Base-by-base conservation (phyloP, 768 basidiomycete species). In the Lentinula detonsa region DNA sequence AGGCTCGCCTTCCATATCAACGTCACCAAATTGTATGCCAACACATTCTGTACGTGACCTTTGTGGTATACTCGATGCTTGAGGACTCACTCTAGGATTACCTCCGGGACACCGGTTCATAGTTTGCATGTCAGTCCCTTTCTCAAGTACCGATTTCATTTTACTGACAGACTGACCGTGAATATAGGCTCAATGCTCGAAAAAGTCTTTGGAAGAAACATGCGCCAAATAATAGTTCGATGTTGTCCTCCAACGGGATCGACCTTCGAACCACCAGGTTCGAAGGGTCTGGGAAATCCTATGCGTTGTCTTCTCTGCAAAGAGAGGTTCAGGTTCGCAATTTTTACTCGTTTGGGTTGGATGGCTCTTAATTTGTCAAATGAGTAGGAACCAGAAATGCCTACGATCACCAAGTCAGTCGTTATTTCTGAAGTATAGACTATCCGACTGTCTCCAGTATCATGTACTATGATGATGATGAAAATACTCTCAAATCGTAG, bases 1-100 rank as follows among this genome's bases (percentile, higher is more conserved):
- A 81, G 79, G 80, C 67, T 81, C 52, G 76, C 79, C 0, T 74
- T 81, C 61, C 79, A 81, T 61, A 71, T 80, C 61, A 79, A 79
- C 59, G 76, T 80, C 8, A 80, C 79, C 4, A 79, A 77, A 49
- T 69, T 81, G 7, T 81, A 81, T 62, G 79, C 76, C 16, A 80
- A 80, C 62, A 79, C 78, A 1, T 80, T 80, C 66, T 80, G 80
- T 80, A 58, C 72, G 80, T 45, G 23, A n/a, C 2, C 15, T 21
- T 18, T 31, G 33, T 53, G 35, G 15, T 53, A 50, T 50, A 33
- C 23, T 5, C 23, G 23, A 50, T 48, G 21, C 9, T 16, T 8
- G 15, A 35, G 16, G 3, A 53, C 28, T 34, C 11, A 35, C 21
- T 23, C 21, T 48, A n/a, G 49, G 31, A 51, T 51, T 7, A 1